Evolutionary conservation across 1,139 yeast species (phyloP), one percentile per base, ranked within the genome.

Genomic region (Hemisphaericaspora xylanilytica): DNA sequence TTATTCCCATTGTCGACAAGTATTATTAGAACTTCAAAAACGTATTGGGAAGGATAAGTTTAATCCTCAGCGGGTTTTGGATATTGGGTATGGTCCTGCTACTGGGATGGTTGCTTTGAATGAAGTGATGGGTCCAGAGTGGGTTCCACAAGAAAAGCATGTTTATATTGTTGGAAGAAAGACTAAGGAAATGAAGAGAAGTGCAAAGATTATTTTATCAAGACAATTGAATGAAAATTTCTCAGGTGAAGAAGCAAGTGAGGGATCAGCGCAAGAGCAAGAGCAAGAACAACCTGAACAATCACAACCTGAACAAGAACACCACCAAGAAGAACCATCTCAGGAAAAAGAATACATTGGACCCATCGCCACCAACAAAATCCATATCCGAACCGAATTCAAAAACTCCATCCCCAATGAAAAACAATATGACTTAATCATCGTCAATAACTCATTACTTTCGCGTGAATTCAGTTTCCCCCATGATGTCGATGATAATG

Each of bases 71-170:
- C 67, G 76, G 12, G 76, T 92, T 0, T 67, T 92, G 40, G 95
- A 88, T 52, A 77, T 88, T 6, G 95, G 97, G 0, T 81, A 76
- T 55, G 98, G 98, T 0, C 97, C 98, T 1, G 94, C 92, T 1
- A 84, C 95, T 0, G 97, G 97, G 1, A 81, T 92, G 67, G 68
- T 90, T 8, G 98, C 95, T 0, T 67, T 89, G 42, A 87, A 89
- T 55, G 96, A 89, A 50, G 55, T 89, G 1, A 76, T 86, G 81
- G 89, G 87, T 0, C 71, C 70, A 3, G 67, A 65, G 3, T 82
- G 76, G 65, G 61, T 65, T 16, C 92, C 96, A 0, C 66, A 63
- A 15, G 67, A 66, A 13, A 87, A 86, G 51, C 88, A 86, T 38
- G 81, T 86, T 0, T 85, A 84, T 27, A 73, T 90, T 14, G 69